phyloP scores from a whole-genome alignment of 2,329 filamentous ascomycete species.

The Ilyonectria sp. region DNA sequence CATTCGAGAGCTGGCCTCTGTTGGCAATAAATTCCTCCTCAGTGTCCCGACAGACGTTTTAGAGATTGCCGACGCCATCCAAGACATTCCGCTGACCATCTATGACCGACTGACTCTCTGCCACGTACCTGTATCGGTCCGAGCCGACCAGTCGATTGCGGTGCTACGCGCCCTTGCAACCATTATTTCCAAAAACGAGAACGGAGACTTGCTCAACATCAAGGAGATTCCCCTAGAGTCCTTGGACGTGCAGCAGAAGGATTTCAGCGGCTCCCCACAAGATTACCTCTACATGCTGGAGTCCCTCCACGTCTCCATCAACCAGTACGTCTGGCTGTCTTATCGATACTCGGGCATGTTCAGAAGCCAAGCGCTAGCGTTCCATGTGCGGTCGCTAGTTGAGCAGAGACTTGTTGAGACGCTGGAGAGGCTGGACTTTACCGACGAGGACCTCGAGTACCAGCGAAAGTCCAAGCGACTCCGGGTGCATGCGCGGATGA shows the following conservation, averaged over 20 bases:
- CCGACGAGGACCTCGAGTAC: constrained; percentile 52
- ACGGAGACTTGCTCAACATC: constrained; percentile 81
- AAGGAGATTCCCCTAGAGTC: constrained; percentile 79
- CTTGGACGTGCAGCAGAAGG: constrained; percentile 74
- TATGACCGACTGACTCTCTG: constrained; percentile 84
- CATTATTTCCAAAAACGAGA: constrained; percentile 77
- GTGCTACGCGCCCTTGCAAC: constrained; percentile 76
- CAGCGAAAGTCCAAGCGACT: constrained; percentile 44
- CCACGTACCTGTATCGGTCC: constrained; percentile 76
- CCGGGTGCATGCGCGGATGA: constrained; percentile 36
- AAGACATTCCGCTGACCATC: constrained; percentile 78
- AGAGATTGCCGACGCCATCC: constrained; percentile 80
- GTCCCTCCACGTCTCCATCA: constrained; percentile 83
- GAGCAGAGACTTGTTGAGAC: constrained; percentile 77
- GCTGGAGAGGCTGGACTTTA: constrained; percentile 66
- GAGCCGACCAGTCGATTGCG: constrained; percentile 61
- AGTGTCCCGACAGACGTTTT: constrained; percentile 71
- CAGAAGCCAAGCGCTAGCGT: constrained; percentile 79
- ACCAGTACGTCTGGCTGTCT: constrained; percentile 93
- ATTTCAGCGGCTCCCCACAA: constrained; percentile 56
- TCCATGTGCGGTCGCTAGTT: constrained; percentile 83
- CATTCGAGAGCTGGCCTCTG: constrained; percentile 77
- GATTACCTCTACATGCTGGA: constrained; percentile 80
- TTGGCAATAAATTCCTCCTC: constrained; percentile 79
- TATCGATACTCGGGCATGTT: constrained; percentile 91